Percentiles rank a stretch among this genome's conserved stretches.
Conservation (phyloP, 2,329 filamentous ascomycete species). For the Apiospora phragmitis region DNA sequence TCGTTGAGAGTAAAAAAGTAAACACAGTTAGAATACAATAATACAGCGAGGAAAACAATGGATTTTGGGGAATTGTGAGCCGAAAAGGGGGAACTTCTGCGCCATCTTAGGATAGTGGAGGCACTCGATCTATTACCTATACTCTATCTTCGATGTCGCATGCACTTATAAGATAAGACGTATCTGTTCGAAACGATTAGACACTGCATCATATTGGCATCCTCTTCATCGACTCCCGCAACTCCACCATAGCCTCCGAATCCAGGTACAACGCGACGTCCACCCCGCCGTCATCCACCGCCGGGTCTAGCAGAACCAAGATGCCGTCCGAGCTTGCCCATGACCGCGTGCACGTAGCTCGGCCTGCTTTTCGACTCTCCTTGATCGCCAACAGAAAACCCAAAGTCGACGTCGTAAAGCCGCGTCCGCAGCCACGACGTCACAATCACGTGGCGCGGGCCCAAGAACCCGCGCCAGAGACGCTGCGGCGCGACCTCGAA, state of each 20-base stretch:
- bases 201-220: neutral
- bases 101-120: neutral
- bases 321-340: constrained; percentile 44
- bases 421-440: constrained; percentile 44
- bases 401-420: constrained; percentile 44
- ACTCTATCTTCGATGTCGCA: no score
- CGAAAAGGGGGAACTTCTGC: neutral
- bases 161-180: no score
- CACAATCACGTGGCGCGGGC: constrained; percentile 40
- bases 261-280: constrained; percentile 37
- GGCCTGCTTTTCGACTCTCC: constrained; percentile 16
- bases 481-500: constrained; percentile 46
- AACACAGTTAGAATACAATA: no score
- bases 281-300: constrained; percentile 27
- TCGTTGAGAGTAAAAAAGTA: no score
- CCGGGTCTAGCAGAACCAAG: constrained; percentile 40
- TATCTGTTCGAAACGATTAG: no score
- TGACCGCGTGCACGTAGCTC: constrained; percentile 41
- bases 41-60: no score
- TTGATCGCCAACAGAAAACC: constrained; percentile 9
- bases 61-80: no score
- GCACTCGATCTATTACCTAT: neutral
- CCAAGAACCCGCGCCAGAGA: constrained; percentile 48
- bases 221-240: neutral
- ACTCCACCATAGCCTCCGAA: constrained; percentile 19